Percentiles rank a stretch among this genome's conserved stretches.
phyloP scores from a whole-genome alignment of 2,329 filamentous ascomycete genomes.

The Myriangium duriaei region DNA sequence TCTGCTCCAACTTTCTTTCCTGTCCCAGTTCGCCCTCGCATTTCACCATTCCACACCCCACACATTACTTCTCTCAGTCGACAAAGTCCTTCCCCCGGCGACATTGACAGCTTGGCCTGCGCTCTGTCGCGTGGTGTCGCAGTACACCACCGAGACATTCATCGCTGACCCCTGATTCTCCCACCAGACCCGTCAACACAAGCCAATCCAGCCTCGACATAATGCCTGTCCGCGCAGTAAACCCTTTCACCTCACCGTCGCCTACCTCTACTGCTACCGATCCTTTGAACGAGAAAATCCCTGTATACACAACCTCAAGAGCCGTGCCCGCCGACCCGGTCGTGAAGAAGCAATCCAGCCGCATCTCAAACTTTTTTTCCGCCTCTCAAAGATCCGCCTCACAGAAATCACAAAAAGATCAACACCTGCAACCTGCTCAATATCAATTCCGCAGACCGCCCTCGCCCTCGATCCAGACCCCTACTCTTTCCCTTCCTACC shows the following conservation, averaged over 20 bases:
- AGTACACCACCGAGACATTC: neutral
- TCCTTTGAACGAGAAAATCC: conserved; percentile 41
- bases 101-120: too few relatives aligned
- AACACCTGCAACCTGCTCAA: conserved; percentile 26
- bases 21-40: too few relatives aligned
- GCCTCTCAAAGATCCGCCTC: conserved; percentile 17
- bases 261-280: conserved; percentile 38
- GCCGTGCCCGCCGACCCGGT: conserved; percentile 10
- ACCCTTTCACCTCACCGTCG: conserved; percentile 43
- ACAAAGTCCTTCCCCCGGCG: too few relatives aligned
- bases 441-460: conserved; percentile 46
- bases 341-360: conserved; percentile 14
- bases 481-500: conserved; percentile 69
- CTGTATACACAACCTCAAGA: conserved; percentile 19
- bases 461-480: conserved; percentile 53
- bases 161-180: neutral
- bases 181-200: too few relatives aligned
- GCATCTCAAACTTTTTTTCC: conserved; percentile 18
- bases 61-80: too few relatives aligned
- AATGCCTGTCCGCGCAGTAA: conserved; percentile 52
- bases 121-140: neutral
- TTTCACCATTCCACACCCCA: too few relatives aligned
- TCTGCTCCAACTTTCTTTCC: too few relatives aligned
- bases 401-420: conserved; percentile 25
- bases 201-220: neutral